A percentile compares a stretch with the other conserved stretches of the same genome.
Conservation (phyloP, 129 eudicot species). For the Lactuca sativa region DNA sequence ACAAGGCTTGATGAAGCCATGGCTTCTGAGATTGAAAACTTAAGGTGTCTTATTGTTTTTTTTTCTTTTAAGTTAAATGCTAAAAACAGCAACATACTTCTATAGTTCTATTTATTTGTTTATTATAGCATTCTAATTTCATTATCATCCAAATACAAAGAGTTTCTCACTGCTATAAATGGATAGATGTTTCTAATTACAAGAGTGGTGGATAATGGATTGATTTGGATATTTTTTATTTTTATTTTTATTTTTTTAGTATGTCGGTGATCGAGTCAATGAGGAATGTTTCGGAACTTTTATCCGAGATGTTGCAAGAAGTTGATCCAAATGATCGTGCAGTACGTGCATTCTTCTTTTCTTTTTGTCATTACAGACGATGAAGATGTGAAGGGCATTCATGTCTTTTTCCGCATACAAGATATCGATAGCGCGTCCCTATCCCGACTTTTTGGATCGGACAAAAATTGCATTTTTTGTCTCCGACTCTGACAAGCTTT, state of each 20-base stretch:
- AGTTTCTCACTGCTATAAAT: not conserved
- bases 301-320: slow-evolving; percentile 86
- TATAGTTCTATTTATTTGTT: too few relatives aligned
- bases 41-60: slow-evolving; percentile 52
- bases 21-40: slow-evolving; percentile 67
- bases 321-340: slow-evolving; percentile 66
- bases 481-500: too few relatives aligned
- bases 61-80: not conserved
- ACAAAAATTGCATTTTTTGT: too few relatives aligned
- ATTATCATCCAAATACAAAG: too few relatives aligned
- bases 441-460: too few relatives aligned
- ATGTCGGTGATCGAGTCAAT: slow-evolving; percentile 61
- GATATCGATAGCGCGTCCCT: too few relatives aligned
- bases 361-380: not conserved
- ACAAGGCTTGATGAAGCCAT: slow-evolving; percentile 85
- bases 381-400: too few relatives aligned
- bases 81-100: not conserved
- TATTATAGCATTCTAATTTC: not conserved
- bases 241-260: slow-evolving; percentile 35
- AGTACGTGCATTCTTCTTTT: slow-evolving; percentile 37
- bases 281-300: slow-evolving; percentile 67
- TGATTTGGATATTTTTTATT: not conserved
- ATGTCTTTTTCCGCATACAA: too few relatives aligned
- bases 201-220: not conserved
- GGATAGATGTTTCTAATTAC: not conserved